These are phyloP conservation scores for Pestalotiopsis sp. DNA, from an alignment of 2,329 filamentous ascomycete genomes.

Conservation along the genomic window DNA sequence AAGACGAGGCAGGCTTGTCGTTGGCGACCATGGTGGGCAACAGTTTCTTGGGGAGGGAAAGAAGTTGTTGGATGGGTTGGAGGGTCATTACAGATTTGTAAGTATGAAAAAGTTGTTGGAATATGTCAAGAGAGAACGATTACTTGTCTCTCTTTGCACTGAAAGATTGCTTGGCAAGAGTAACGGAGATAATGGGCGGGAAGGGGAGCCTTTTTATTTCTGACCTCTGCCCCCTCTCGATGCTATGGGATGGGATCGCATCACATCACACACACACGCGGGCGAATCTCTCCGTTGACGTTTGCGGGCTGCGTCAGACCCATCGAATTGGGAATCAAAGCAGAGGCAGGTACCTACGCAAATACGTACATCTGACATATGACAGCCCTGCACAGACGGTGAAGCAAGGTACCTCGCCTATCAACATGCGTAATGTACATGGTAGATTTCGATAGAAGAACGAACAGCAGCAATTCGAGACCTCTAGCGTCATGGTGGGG, in stretches of 20 bases:
- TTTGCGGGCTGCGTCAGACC: background rate
- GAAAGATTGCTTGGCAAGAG: background rate
- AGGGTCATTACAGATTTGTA: background rate
- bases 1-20: conserved; percentile 40
- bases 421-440: background rate
- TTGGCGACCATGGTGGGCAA: conserved; percentile 43
- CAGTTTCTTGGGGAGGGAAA: background rate
- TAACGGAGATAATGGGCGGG: background rate
- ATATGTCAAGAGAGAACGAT: background rate
- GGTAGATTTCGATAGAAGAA: background rate
- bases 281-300: background rate
- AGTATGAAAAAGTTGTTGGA: background rate
- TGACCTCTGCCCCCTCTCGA: background rate
- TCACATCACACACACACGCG: background rate
- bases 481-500: background rate
- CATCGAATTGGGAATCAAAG: background rate
- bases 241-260: background rate
- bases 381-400: background rate
- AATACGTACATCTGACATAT: background rate
- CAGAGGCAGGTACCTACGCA: background rate
- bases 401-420: background rate
- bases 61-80: background rate
- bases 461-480: background rate
- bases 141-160: background rate
- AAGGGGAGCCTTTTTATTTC: background rate